Percentiles rank a stretch among this genome's conserved stretches.
Conservation (phyloP, 208 protist genomes). For the Trypanosoma platydactyli region DNA sequence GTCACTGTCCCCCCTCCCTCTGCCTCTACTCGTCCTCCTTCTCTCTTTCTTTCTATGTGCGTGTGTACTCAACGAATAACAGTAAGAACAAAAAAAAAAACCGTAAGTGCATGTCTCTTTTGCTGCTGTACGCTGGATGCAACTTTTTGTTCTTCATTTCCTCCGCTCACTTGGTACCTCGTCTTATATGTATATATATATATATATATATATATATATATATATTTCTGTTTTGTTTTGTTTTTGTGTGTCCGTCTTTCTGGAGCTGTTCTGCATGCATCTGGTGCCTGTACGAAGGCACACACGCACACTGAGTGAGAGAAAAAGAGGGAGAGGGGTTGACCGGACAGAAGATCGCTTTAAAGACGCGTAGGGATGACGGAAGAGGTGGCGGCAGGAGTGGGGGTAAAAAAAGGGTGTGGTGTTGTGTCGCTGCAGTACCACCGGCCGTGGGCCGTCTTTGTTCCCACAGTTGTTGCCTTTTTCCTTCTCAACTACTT, state of each 20-base stretch:
- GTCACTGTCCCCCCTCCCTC: no score
- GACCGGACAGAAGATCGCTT: background rate
- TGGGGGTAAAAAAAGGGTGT: background rate
- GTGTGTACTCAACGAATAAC: background rate
- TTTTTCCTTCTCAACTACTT: constrained; percentile 73
- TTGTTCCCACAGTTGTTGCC: constrained; percentile 33
- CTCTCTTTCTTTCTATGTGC: background rate
- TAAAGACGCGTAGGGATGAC: background rate
- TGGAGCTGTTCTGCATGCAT: background rate
- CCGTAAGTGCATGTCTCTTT: constrained; percentile 1
- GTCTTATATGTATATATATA: constrained; percentile 14
- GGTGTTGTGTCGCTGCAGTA: constrained; percentile 32
- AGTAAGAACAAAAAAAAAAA: background rate
- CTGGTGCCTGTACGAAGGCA: no score
- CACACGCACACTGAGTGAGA: no score
- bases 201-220: constrained; percentile 2
- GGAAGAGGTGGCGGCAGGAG: background rate
- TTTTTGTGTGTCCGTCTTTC: constrained; percentile 3
- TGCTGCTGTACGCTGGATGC: no score
- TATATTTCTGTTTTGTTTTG: constrained; percentile 1
- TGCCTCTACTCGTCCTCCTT: background rate
- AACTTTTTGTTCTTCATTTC: no score
- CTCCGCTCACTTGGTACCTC: no score
- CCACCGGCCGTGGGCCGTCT: constrained; percentile 32
- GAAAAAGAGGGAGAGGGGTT: no score